phyloP scores from a whole-genome alignment of 192 early-diverging fungal species.

The Coemansia sp. region DNA sequence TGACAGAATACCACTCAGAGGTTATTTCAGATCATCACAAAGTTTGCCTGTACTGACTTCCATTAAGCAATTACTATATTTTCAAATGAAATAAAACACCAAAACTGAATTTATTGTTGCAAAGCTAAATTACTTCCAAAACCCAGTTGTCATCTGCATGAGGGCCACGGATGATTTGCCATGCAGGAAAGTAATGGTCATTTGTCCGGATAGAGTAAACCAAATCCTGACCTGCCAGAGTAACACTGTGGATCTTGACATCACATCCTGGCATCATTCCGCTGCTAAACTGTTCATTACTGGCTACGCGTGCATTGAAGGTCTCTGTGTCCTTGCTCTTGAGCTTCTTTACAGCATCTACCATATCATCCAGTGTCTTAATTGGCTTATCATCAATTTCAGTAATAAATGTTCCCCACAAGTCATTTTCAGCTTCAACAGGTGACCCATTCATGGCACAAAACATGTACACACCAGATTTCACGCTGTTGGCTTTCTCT shows the following conservation, averaged over 20 bases:
- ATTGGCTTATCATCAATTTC: slow-evolving; percentile 24
- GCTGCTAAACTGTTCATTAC: not conserved
- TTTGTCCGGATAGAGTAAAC: slow-evolving; percentile 26
- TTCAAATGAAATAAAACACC: too few species aligned
- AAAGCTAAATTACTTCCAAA: slow-evolving; percentile 24
- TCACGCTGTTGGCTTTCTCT: slow-evolving; percentile 12
- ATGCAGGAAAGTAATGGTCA: slow-evolving; percentile 37
- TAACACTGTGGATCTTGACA: slow-evolving; percentile 17
- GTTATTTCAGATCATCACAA: too few species aligned
- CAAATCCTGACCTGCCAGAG: slow-evolving; percentile 16
- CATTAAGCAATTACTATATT: too few species aligned
- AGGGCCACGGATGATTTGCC: slow-evolving; percentile 31
- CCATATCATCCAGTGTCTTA: slow-evolving; percentile 27
- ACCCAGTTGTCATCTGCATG: slow-evolving; percentile 26
- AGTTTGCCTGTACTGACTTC: too few species aligned
- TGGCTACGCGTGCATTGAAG: slow-evolving; percentile 22
- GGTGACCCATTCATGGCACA: not conserved
- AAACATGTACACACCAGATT: slow-evolving; percentile 23
- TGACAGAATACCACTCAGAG: too few species aligned
- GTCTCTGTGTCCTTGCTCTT: slow-evolving; percentile 1
- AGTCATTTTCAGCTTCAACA: not conserved
- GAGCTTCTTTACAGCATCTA: slow-evolving; percentile 2
- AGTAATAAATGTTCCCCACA: slow-evolving; percentile 15
- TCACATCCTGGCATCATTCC: slow-evolving; percentile 32
- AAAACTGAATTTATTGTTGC: too few species aligned